phyloP scores from a whole-genome alignment of 805 yeast species.

The Pichia nanzhaoensis region DNA sequence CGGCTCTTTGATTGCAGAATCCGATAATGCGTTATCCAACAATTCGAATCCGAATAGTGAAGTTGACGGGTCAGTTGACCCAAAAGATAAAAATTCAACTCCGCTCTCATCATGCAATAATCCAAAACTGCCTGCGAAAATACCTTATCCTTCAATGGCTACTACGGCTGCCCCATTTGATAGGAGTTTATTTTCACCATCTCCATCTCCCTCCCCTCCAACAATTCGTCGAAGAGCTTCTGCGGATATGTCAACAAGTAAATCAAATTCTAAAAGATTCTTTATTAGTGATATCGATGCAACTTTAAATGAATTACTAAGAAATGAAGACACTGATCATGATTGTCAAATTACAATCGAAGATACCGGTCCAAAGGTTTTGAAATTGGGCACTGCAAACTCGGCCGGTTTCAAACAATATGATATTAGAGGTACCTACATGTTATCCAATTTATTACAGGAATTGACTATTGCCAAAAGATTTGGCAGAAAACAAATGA shows the following conservation, averaged over 20 bases:
- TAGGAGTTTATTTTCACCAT: background rate
- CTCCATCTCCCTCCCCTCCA: constrained; percentile 12
- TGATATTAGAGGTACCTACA: constrained; percentile 81
- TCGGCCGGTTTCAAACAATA: constrained; percentile 72
- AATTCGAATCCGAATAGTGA: too few species aligned
- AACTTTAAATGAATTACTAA: constrained; percentile 62
- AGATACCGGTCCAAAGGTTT: constrained; percentile 78
- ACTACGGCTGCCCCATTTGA: background rate
- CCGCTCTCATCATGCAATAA: background rate
- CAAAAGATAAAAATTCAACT: too few species aligned
- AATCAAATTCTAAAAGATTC: constrained; percentile 39
- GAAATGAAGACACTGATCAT: constrained; percentile 77
- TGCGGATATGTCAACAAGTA: constrained; percentile 41
- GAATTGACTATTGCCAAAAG: constrained; percentile 83
- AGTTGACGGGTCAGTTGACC: background rate
- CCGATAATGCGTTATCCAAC: constrained; percentile 4
- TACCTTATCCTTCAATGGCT: background rate
- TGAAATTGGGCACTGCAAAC: constrained; percentile 73
- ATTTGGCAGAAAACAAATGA: constrained; percentile 69
- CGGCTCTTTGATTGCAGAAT: constrained; percentile 7
- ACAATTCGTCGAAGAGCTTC: constrained; percentile 42
- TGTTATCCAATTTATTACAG: constrained; percentile 79
- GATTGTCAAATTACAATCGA: constrained; percentile 82
- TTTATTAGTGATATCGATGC: constrained; percentile 69
- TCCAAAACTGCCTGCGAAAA: background rate